These are phyloP conservation scores for Microcyclosporella mali DNA, from an alignment of 2,329 filamentous ascomycete species.

Conservation along the genomic window DNA sequence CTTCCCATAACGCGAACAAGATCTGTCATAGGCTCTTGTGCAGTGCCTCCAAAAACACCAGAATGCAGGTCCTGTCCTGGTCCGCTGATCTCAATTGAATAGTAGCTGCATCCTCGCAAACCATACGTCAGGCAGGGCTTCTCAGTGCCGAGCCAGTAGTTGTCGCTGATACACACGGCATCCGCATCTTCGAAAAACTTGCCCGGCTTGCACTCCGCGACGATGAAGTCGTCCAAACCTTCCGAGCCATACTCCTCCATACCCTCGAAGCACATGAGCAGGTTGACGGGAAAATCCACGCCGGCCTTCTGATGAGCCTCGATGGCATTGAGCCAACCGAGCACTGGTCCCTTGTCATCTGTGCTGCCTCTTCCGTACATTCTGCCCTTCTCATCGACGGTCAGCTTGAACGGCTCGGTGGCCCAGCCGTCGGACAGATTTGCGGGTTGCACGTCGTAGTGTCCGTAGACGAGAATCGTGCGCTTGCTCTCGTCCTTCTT, in stretches of 20 bases:
- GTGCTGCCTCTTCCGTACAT: conserved; percentile 96
- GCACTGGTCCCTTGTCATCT: conserved; percentile 94
- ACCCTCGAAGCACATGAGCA: conserved; percentile 98
- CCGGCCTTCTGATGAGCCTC: conserved; percentile 95
- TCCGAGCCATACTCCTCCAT: conserved; percentile 99
- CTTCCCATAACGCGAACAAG: conserved; percentile 73
- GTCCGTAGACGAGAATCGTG: conserved; percentile 93
- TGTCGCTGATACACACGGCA: conserved; percentile 96
- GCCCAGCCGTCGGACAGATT: conserved; percentile 91
- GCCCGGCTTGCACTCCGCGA: conserved; percentile 67
- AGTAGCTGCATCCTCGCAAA: conserved; percentile 96
- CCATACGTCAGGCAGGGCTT: conserved; percentile 98
- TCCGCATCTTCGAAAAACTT: conserved; percentile 94
- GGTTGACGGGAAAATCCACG: conserved; percentile 91
- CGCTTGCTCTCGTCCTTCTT: conserved; percentile 87
- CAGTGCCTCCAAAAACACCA: conserved; percentile 92
- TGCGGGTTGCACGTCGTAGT: conserved; percentile 97
- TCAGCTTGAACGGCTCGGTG: conserved; percentile 86
- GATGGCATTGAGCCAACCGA: conserved; percentile 97
- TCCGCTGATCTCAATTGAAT: conserved; percentile 82
- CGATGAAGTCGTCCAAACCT: conserved; percentile 90
- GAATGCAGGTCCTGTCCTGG: conserved; percentile 92
- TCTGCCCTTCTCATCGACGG: conserved; percentile 79
- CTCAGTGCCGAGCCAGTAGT: conserved; percentile 99
- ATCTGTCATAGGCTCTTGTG: conserved; percentile 98